Conservation (phyloP, 2,329 filamentous ascomycete species). For the Hypoxylon sp. region DNA sequence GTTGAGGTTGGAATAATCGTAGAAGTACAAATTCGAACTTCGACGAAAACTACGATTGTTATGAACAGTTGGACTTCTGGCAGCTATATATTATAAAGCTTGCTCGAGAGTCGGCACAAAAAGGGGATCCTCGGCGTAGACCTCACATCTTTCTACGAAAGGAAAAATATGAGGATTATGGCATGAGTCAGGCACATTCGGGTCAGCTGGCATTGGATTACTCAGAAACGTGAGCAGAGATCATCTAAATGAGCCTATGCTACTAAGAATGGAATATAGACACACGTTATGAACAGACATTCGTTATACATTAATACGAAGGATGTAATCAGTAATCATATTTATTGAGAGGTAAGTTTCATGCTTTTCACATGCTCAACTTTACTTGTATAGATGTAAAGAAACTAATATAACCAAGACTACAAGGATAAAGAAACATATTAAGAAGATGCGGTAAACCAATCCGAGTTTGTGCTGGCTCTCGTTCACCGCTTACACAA, state of each 20-base stretch:
- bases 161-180: background rate
- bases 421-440: background rate
- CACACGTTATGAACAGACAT: background rate
- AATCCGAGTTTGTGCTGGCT: background rate
- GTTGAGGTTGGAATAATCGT: too few relatives aligned
- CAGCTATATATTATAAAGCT: background rate
- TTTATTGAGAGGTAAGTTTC: background rate
- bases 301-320: background rate
- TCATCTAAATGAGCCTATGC: background rate
- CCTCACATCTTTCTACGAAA: too few relatives aligned
- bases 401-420: background rate
- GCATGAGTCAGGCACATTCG: background rate
- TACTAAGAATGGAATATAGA: background rate
- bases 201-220: background rate
- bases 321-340: too few relatives aligned
- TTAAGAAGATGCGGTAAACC: background rate
- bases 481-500: background rate
- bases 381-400: background rate
- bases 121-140: background rate
- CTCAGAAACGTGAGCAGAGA: background rate
- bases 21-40: too few relatives aligned
- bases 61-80: too few relatives aligned
- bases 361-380: background rate
- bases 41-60: too few relatives aligned
- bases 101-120: background rate